These are phyloP conservation scores for Kwoniella botswanensis DNA, from an alignment of 768 basidiomycete genomes.

Conservation along the genomic window DNA sequence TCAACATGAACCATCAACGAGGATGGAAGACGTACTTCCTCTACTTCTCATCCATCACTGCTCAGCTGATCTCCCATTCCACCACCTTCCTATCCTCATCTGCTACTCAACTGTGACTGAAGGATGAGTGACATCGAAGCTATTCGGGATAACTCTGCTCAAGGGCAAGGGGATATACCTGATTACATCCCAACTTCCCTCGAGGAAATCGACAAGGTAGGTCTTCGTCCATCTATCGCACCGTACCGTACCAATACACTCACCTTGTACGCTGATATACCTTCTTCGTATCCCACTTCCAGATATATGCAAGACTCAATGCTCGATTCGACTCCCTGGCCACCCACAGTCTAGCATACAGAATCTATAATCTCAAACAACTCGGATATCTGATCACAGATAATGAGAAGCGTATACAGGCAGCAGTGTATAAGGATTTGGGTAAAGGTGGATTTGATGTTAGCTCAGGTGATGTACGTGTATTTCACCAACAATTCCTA, in stretches of 20 bases:
- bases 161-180: constrained; percentile 6
- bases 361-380: constrained; percentile 56
- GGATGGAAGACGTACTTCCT: background rate
- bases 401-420: constrained; percentile 45
- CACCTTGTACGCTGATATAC: background rate
- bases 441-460: constrained; percentile 46
- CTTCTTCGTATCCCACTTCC: background rate
- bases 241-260: background rate
- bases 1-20: background rate
- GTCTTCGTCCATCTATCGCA: background rate
- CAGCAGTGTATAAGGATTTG: constrained; percentile 50
- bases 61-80: background rate
- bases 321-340: constrained; percentile 32
- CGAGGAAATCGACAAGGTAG: constrained; percentile 17
- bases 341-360: constrained; percentile 42
- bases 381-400: constrained; percentile 56
- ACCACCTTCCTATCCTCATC: background rate
- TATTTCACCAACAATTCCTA: background rate
- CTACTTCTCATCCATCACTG: background rate
- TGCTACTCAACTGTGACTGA: background rate
- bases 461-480: constrained; percentile 46
- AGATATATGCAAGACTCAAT: constrained; percentile 36
- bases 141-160: background rate
- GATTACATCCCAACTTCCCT: constrained; percentile 13
- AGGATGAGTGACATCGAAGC: constrained; percentile 3